phyloP scores from a whole-genome alignment of 2,329 filamentous ascomycete genomes.

The Blastomyces silverae region DNA sequence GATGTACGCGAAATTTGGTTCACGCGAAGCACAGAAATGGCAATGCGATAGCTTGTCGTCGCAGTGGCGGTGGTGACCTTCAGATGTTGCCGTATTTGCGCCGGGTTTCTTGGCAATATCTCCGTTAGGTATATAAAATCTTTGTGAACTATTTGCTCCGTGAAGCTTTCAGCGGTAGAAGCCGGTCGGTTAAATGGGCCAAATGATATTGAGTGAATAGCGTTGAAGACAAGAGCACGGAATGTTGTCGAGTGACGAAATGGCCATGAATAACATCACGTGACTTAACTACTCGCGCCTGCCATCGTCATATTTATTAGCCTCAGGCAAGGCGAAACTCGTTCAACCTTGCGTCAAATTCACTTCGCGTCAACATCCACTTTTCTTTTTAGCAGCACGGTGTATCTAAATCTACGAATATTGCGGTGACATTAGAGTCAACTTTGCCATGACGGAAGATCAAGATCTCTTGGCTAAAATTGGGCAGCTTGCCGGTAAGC shows the following conservation, averaged over 20 bases:
- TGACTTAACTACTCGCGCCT: background rate
- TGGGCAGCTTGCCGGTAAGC: slow-evolving; percentile 51
- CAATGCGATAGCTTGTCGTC: background rate
- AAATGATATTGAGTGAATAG: background rate
- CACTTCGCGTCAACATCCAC: background rate
- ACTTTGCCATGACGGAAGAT: slow-evolving; percentile 45
- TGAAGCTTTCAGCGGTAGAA: background rate
- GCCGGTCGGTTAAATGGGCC: background rate
- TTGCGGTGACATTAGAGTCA: background rate
- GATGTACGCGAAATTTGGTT: background rate
- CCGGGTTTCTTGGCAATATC: background rate
- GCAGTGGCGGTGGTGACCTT: background rate
- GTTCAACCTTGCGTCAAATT: background rate
- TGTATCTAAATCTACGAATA: background rate
- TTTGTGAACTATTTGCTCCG: background rate
- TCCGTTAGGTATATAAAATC: background rate
- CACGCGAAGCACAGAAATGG: background rate
- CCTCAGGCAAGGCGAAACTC: background rate
- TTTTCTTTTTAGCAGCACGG: background rate
- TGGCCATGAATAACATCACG: background rate
- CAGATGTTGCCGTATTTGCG: background rate
- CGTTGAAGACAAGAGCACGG: no score
- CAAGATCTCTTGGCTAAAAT: slow-evolving; percentile 52
- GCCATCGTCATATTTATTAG: background rate
- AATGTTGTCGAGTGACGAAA: background rate